Evolutionary conservation across 495 filamentous ascomycete species (phyloP), one percentile per base, ranked within the genome.

Genomic region (Rhizodiscina lignyota): DNA sequence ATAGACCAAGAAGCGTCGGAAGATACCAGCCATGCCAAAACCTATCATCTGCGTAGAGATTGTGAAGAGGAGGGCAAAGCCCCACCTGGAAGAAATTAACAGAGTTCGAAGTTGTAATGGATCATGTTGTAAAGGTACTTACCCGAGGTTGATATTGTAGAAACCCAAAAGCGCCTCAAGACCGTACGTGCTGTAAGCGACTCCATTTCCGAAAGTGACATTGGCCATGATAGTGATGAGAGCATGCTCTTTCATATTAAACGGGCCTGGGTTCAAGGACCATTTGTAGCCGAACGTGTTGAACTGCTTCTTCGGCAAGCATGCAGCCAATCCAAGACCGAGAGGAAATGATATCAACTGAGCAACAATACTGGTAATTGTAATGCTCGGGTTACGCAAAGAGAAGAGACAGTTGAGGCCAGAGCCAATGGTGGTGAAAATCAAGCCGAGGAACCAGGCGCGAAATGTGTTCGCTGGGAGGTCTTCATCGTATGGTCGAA

Each of bases 11-110:
- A 74, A 77, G 13, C 68, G 62, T 33, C 70, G 63, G 35, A 72
- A 71, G 38, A 82, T 70, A 13, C 79, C 79, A 0, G 78, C 78
- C 34, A 85, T 63, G 2, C 78, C 79, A 47, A 80, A 81, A 0
- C 79, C 78, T 26, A 83, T 63, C 12, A 75, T 61, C 49, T 85
- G 79, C 1, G 76, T 83, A 2, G 77, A 76, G 26, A 85, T 60
- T 11, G 63, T 67, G 30, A 82, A 55, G 4, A 85, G 42, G n/a
- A 83, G 49, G 45, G 80, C 70, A 47, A 80, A 83, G 2, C 68
- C 59, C n/a, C n/a, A n/a, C n/a, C n/a, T n/a, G 18, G 77, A 61
- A 15, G 76, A 67, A 21, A 79, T 77, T n/a, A n/a, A n/a, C n/a
- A n/a, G n/a, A n/a, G 8, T 27, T 8, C 24, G 13, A 13, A 13